phyloP scores from a whole-genome alignment of 2,329 filamentous ascomycete genomes.

The Monosporascus sp. region DNA sequence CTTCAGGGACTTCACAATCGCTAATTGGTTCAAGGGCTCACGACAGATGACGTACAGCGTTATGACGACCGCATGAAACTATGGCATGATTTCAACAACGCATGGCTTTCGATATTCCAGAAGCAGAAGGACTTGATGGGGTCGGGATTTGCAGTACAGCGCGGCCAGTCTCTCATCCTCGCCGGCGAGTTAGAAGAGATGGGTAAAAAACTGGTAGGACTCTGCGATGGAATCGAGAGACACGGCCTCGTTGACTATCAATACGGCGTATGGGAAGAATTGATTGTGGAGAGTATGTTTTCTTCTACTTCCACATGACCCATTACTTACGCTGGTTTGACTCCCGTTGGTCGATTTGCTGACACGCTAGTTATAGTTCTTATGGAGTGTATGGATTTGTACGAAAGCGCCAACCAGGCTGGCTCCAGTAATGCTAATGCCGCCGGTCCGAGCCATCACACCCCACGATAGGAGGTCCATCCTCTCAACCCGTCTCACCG shows the following conservation, averaged over 20 bases:
- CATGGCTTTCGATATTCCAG: constrained; percentile 80
- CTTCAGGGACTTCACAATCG: constrained; percentile 9
- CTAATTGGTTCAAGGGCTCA: constrained; percentile 57
- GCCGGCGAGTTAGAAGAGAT: constrained; percentile 68
- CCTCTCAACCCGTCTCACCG: not conserved
- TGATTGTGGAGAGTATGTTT: constrained; percentile 73
- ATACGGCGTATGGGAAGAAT: constrained; percentile 93
- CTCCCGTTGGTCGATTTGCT: not conserved
- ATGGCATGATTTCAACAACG: constrained; percentile 92
- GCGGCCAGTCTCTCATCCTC: constrained; percentile 59
- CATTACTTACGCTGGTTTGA: not conserved
- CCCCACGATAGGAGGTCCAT: constrained; percentile 9
- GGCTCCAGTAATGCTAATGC: constrained; percentile 23
- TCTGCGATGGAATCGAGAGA: constrained; percentile 83
- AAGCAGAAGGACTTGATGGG: constrained; percentile 73
- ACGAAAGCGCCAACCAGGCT: constrained; percentile 33
- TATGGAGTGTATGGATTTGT: constrained; percentile 38
- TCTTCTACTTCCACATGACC: not conserved
- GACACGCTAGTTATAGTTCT: constrained; percentile 19
- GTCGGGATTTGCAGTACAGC: constrained; percentile 50
- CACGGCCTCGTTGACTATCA: constrained; percentile 97
- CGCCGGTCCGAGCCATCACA: constrained; percentile 12
- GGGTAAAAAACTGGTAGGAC: constrained; percentile 72
- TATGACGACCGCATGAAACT: constrained; percentile 73
- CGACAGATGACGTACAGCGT: constrained; percentile 72